Percentiles rank a stretch among this genome's conserved stretches.
phyloP scores from a whole-genome alignment of 116 monocot species.

The Posidonia oceanica region DNA sequence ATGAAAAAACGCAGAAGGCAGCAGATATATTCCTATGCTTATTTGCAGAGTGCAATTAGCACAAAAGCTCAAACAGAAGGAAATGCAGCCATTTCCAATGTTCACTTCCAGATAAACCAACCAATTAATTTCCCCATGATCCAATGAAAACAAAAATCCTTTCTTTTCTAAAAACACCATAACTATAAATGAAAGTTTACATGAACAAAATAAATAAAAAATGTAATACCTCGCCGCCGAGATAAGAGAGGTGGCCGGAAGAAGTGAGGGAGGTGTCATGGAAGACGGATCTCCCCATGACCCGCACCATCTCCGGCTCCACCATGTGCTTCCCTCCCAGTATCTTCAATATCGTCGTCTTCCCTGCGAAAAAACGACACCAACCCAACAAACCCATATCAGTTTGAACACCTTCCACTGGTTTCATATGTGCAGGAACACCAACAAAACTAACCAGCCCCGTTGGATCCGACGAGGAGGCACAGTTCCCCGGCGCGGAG shows the following conservation, averaged over 20 bases:
- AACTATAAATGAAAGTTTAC: too few species aligned
- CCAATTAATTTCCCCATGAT: too few species aligned
- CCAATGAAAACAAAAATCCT: too few species aligned
- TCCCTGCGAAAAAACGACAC: slow-evolving; percentile 36
- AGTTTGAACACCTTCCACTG: background rate
- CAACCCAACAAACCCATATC: background rate
- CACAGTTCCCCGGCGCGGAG: slow-evolving; percentile 60
- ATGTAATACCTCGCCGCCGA: slow-evolving; percentile 68
- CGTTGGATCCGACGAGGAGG: slow-evolving; percentile 96
- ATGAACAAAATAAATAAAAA: too few species aligned
- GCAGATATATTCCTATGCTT: too few species aligned
- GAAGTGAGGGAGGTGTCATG: slow-evolving; percentile 85
- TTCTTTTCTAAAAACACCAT: too few species aligned
- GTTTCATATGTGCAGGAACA: too few species aligned
- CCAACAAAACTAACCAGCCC: slow-evolving; percentile 47
- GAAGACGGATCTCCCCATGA: slow-evolving; percentile 82
- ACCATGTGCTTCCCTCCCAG: slow-evolving; percentile 97
- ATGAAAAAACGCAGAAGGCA: too few species aligned
- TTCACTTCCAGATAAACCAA: too few species aligned
- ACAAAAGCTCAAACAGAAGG: too few species aligned
- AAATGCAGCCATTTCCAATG: too few species aligned
- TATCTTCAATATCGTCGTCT: slow-evolving; percentile 95
- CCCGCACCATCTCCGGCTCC: slow-evolving; percentile 65
- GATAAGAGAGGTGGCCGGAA: slow-evolving; percentile 79
- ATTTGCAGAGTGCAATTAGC: too few species aligned